Evolutionary conservation across 306 rosid genomes (phyloP), one percentile per base, ranked within the genome.

Genomic region (Prunus campanulata): DNA sequence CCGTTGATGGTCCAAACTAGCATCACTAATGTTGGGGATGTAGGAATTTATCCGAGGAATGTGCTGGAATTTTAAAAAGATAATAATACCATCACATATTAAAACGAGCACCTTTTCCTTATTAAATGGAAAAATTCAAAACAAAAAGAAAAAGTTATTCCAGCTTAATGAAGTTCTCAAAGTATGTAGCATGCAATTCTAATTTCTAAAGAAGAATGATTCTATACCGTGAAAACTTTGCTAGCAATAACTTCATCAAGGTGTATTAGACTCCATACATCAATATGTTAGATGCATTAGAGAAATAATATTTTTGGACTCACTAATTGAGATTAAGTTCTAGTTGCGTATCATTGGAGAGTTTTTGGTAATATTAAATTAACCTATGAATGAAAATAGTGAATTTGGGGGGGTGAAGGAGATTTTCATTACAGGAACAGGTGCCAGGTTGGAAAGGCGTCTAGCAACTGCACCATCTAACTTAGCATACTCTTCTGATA

Each of bases 1-100:
- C 66, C 96, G 92, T 61, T 89, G 92, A 82, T 92, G 90, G 80
- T 94, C 98, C 87, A 87, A 83, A 80, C 92, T 89, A 29, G 96
- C 97, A 78, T 90, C 90, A 77, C 74, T 90, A 49, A 81, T 20
- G 79, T 82, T 89, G 68, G 96, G 97, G 75, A 94, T 79, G 88
- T 79, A 90, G 48, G 96, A 78, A 80, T 92, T 94, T 81, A 91
- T 88, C 66, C 98, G 85, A 76, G 98, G 97, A 46, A 93, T 84
- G 67, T 92, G 96, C 97, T 94, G 91, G 25, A 80, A 80, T 70
- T 65, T 83, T 63, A 74, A 78, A 70, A 80, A 68, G 56, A 75
- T 55, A 71, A 20, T 6, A 60, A 56, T 57, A 83, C 61, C 14
- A 66, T 71, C 66, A 68, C n/a, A 80, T 57, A 74, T 50, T 66